phyloP scores from a whole-genome alignment of 176 grass and related monocot species.

The Rhynchospora tenuis region DNA sequence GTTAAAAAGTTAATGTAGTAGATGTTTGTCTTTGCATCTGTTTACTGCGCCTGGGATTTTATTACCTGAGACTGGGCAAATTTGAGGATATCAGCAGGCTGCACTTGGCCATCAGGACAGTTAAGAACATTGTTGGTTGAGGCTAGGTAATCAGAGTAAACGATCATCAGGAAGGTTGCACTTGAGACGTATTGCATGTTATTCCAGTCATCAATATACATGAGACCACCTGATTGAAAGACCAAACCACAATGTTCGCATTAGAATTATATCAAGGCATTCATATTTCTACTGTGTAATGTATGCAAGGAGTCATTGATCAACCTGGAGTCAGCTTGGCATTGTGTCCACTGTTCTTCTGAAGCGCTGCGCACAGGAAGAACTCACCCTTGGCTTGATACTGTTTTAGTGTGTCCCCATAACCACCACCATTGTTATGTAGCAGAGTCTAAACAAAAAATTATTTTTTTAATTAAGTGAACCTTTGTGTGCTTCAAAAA shows the following conservation, averaged over 20 bases:
- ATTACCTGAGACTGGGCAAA: constrained; percentile 57
- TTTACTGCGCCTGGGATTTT: not conserved
- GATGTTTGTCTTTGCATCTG: not conserved
- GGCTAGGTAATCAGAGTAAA: constrained; percentile 67
- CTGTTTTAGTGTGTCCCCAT: constrained; percentile 45
- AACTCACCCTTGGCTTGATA: constrained; percentile 92
- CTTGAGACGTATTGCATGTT: constrained; percentile 88
- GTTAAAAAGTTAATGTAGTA: not conserved
- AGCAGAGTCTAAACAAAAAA: constrained; percentile 38
- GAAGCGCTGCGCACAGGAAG: constrained; percentile 86
- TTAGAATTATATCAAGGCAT: not conserved
- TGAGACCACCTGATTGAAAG: constrained; percentile 44
- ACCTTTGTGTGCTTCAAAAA: no score
- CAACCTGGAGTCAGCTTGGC: constrained; percentile 55
- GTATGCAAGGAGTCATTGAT: not conserved
- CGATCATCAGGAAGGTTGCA: constrained; percentile 59
- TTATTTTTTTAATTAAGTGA: no score
- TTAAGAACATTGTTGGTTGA: constrained; percentile 28
- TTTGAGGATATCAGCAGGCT: constrained; percentile 36
- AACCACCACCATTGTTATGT: constrained; percentile 2
- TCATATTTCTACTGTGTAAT: not conserved
- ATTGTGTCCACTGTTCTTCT: constrained; percentile 83
- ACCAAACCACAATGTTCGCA: not conserved
- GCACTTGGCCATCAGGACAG: constrained; percentile 67
- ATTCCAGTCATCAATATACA: constrained; percentile 76